Evolutionary conservation across 2,329 filamentous ascomycete species (phyloP).

Genomic region (Nannizziopsis arthrosporioides): DNA sequence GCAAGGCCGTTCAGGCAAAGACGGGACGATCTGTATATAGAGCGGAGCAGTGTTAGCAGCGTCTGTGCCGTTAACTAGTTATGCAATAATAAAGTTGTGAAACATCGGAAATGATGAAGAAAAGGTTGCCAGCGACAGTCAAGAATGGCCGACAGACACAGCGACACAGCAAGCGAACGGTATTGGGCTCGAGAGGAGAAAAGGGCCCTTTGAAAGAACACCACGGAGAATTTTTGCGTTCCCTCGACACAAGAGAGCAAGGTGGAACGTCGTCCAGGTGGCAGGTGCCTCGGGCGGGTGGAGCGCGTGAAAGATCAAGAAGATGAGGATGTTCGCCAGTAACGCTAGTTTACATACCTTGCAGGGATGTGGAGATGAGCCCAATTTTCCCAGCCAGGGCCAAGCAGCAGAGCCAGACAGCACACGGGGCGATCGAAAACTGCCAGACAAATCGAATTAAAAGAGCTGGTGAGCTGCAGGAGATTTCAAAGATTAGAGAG

Average conservation of each 20-base stretch:
- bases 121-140: not conserved
- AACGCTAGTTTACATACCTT: slow-evolving; percentile 4
- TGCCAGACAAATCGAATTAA: too few relatives aligned
- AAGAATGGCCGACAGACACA: not conserved
- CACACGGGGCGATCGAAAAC: too few relatives aligned
- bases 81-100: not conserved
- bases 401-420: too few relatives aligned
- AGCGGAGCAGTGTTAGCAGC: not conserved
- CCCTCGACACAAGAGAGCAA: not conserved
- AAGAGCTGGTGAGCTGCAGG: too few relatives aligned
- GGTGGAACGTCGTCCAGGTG: not conserved
- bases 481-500: too few relatives aligned
- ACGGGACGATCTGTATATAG: too few relatives aligned
- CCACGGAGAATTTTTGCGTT: not conserved
- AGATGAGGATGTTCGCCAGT: not conserved
- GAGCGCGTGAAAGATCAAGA: not conserved
- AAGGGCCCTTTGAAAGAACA: not conserved
- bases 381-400: slow-evolving; percentile 1
- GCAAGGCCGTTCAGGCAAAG: too few relatives aligned
- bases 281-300: not conserved
- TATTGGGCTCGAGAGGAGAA: not conserved
- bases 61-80: not conserved
- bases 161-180: not conserved
- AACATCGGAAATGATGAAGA: not conserved
- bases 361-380: slow-evolving; percentile 4